Evolutionary conservation across 352 stramenopile species (phyloP), one percentile per base, ranked within the genome.

Genomic region (Phytophthora citrophthora): DNA sequence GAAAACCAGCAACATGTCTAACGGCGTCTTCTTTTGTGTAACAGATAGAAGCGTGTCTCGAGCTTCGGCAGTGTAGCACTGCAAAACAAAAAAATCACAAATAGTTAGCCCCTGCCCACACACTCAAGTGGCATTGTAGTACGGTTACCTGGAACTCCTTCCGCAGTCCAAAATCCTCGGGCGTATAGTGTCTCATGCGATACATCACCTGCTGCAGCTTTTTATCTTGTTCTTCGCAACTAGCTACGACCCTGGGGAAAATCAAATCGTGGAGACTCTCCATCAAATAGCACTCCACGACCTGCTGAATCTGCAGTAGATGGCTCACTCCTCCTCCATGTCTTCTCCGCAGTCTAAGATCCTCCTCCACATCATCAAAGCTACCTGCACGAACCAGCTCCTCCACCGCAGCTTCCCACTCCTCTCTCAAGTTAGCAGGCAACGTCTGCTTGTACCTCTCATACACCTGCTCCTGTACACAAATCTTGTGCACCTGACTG

Each of bases 201-300:
- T 71, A 76, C 56, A 89, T 65, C 3, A 89, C 64, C 10, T 54
- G 23, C 3, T 55, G 52, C 15, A 94, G 52, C 54, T 77, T 78
- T 15, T 64, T 61, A 29, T 94, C 82, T 41, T 89, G 63, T 8
- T 74, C 52, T 15, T 64, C 57, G 34, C 76, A 90, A 32, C 73
- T 88, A 29, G 64, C 58, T 31, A 87, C 60, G 1, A 89, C 64
- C 20, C 57, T 60, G 2, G 78, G 70, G 18, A 94, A 91, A 39
- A 92, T 60, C 10, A 74, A 49, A 10, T 74, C 67, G 36, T 94
- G 83, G 13, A 91, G 54, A 55, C 83, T 67, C 60, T 92, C 83
- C 74, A 91, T 89, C 52, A 94, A 61, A 59, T 91, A 94, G 61
- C 81, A 92, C 75, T 94, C 86, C 39, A 92, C 80, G 3, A 91